A percentile compares a stretch with the other conserved stretches of the same genome.
These are phyloP conservation scores for Metschnikowia anglica DNA, from an alignment of 805 yeast species.

Conservation along the genomic window DNA sequence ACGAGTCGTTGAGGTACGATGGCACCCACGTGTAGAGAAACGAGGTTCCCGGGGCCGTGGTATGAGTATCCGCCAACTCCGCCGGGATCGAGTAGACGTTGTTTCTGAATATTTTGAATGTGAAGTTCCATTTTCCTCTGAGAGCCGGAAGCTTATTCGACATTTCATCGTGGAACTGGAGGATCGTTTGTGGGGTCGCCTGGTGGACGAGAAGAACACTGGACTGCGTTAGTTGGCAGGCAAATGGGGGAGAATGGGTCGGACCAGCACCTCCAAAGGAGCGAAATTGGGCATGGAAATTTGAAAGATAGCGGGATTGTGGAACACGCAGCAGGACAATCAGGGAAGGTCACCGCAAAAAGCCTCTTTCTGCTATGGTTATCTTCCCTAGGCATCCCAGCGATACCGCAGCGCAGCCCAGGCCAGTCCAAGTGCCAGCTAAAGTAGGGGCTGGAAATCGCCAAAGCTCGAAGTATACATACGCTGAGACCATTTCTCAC, in stretches of 20 bases:
- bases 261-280: no score
- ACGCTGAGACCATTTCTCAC: constrained; percentile 38
- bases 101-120: constrained; percentile 63
- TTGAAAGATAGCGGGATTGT: no score
- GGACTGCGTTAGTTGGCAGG: constrained; percentile 2
- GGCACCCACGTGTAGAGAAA: constrained; percentile 52
- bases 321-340: no score
- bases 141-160: constrained; percentile 63
- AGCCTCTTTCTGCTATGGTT: no score
- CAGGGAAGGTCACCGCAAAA: no score
- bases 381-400: no score
- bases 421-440: no score
- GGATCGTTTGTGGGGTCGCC: constrained; percentile 58
- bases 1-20: constrained; percentile 47
- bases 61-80: constrained; percentile 27
- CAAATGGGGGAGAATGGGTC: no score
- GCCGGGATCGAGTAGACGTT: constrained; percentile 54
- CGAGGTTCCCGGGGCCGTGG: constrained; percentile 38
- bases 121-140: constrained; percentile 67
- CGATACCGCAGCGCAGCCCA: no score
- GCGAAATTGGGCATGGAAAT: no score
- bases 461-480: constrained; percentile 20
- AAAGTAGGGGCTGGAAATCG: no score
- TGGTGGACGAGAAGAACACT: constrained; percentile 40
- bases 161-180: constrained; percentile 68